These are phyloP conservation scores for Botrytis pseudocinerea DNA, from an alignment of 2,329 filamentous ascomycete genomes.

Conservation along the genomic window DNA sequence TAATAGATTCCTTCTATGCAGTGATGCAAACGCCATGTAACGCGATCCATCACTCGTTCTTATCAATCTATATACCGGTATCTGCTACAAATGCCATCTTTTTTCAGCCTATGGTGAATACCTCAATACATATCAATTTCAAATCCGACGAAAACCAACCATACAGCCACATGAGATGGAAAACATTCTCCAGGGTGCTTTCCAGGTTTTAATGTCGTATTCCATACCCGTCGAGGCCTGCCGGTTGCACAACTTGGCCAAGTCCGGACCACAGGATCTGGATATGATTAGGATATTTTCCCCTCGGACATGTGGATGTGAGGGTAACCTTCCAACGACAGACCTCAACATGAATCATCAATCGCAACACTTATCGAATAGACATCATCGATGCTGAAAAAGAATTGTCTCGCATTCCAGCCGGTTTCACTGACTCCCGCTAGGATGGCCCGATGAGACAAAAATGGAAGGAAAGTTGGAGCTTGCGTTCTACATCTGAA, in stretches of 20 bases:
- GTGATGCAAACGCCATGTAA: not conserved
- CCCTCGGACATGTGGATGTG: conserved; percentile 10
- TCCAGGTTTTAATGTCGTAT: not conserved
- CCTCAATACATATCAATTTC: not conserved
- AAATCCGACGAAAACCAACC: not conserved
- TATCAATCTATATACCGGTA: conserved; percentile 10
- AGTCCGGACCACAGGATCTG: not conserved
- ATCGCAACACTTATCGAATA: not conserved
- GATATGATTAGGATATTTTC: not conserved
- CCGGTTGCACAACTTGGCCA: not conserved
- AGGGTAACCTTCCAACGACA: not conserved
- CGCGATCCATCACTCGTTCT: not conserved
- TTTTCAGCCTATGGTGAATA: not conserved
- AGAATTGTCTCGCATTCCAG: not conserved
- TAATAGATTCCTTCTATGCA: conserved; percentile 6
- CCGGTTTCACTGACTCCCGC: not conserved
- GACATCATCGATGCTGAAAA: not conserved
- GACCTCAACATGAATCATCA: not conserved
- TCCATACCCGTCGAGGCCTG: not conserved
- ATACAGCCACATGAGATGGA: not conserved
- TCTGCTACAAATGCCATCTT: not conserved
- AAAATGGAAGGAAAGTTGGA: not conserved
- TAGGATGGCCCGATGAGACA: no score
- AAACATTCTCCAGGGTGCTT: not conserved
- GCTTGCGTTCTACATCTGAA: not conserved